Evolutionary conservation across 202 grass and related monocot genomes (phyloP).

Genomic region (Carex arenaria): DNA sequence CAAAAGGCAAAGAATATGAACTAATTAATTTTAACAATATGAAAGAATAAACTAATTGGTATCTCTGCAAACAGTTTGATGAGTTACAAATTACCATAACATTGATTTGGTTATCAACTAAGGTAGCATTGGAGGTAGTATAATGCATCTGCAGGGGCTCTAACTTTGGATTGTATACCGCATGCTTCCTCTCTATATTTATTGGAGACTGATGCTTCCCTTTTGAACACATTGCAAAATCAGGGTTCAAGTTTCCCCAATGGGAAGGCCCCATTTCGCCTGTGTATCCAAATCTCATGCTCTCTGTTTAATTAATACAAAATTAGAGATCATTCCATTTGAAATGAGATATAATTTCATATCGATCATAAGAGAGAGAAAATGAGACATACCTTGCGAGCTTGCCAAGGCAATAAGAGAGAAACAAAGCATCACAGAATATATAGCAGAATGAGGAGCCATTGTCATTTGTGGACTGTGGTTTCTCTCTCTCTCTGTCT

Average conservation of each 20-base stretch:
- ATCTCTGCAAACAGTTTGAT: neutral
- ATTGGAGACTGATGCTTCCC: slow-evolving; percentile 68
- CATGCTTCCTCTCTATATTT: slow-evolving; percentile 43
- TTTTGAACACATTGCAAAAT: slow-evolving; percentile 65
- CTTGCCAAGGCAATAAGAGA: slow-evolving; percentile 11
- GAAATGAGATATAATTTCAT: neutral
- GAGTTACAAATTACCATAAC: slow-evolving; percentile 23
- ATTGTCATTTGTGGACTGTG: neutral
- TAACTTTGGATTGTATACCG: slow-evolving; percentile 34
- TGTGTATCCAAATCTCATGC: slow-evolving; percentile 50
- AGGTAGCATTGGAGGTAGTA: slow-evolving; percentile 42
- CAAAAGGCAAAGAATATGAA: neutral
- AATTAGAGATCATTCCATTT: slow-evolving; percentile 9
- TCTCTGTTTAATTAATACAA: slow-evolving; percentile 20
- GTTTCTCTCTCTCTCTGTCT: neutral
- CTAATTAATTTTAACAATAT: neutral
- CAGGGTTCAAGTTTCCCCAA: slow-evolving; percentile 67
- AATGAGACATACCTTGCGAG: slow-evolving; percentile 12
- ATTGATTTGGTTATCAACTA: slow-evolving; percentile 66
- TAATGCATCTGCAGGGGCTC: slow-evolving; percentile 57
- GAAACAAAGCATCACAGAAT: neutral
- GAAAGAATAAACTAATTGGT: neutral
- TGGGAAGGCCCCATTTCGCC: slow-evolving; percentile 54
- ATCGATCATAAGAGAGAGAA: neutral
- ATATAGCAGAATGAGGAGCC: neutral